Evolutionary conservation across 2,329 filamentous ascomycete genomes (phyloP), one percentile per base, ranked within the genome.

Genomic region (Cladobotryum protrusum): DNA sequence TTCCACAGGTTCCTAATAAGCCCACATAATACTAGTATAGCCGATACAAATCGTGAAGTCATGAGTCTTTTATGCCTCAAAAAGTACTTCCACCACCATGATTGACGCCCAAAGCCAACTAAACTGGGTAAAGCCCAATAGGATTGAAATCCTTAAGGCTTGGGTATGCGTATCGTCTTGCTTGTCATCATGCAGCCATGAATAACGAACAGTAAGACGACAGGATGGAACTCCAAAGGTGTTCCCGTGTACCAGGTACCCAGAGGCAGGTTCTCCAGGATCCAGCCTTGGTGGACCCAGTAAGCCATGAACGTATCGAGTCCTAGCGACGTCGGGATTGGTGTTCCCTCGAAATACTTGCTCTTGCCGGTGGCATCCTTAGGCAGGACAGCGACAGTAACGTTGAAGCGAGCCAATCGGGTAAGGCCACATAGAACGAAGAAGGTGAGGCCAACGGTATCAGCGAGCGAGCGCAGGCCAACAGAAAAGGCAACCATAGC

Each of bases 381-480:
- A 55, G 93, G 93, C 12, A 99, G 81, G 59, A 85, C 83, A 34
- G 84, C 79, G 35, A 93, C 91, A 11, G 93, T 97, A 46, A 99
- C 93, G 69, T 99, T 99, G 83, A 99, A 99, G 57, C 93, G 87
- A 42, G 93, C 93, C 11, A 99, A 82, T 45, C 93, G 85, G 3
- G 91, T 95, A 43, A 99, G 82, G 50, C 93, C 93, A 70, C 89
- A 95, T 46, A 99, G 86, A 41, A 97, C 90, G 70, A 97, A 99
- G 71, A 92, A 89, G 50, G 86, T 77, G 42, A 99, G 74, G 55
- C 74, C 77, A 48, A 95, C 61, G 62, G 95, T 91, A 72, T 99
- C 93, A 63, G 89, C 67, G 3, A 82, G 73, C 11, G 91, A 95
- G 64, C 90, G 90, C 55, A 96, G 72, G 60, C 93, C 93, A 60